Conservation (phyloP, 2,329 filamentous ascomycete species). For the Fusarium anguioides region DNA sequence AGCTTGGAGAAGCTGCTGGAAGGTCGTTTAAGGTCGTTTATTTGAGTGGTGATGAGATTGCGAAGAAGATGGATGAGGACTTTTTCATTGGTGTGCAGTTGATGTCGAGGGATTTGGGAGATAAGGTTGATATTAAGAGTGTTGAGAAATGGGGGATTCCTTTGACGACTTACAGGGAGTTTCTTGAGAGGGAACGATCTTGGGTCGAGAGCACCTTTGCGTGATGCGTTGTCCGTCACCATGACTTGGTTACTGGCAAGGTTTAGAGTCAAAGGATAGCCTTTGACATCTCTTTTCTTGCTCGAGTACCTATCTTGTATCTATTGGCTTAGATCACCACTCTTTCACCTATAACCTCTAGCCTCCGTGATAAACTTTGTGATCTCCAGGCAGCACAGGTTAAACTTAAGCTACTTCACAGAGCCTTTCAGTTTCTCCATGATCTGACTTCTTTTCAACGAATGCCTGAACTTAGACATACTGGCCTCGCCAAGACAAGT, state of each 20-base stretch:
- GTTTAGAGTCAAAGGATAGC: neutral
- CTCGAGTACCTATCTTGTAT: neutral
- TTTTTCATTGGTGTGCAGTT: slow-evolving; percentile 1
- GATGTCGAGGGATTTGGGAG: neutral
- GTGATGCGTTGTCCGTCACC: neutral
- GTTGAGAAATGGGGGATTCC: neutral
- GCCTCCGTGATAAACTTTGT: no score
- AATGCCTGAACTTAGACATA: neutral
- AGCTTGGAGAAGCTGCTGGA: neutral
- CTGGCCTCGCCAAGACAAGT: neutral
- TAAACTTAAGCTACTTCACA: no score
- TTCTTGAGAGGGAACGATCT: neutral
- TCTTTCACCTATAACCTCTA: neutral
- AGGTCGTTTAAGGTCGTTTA: neutral
- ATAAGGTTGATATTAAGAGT: neutral
- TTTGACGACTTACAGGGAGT: neutral
- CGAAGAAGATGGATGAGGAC: neutral
- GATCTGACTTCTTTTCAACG: neutral
- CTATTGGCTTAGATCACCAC: no score
- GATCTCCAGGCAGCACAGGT: neutral
- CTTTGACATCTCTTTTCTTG: no score
- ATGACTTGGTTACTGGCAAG: no score
- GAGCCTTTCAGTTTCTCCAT: neutral
- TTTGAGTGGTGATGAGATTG: neutral
- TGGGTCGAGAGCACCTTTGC: neutral